Percentiles rank a stretch among this genome's conserved stretches.
Conservation (phyloP, 306 rosid species). For the Trifolium dubium region DNA sequence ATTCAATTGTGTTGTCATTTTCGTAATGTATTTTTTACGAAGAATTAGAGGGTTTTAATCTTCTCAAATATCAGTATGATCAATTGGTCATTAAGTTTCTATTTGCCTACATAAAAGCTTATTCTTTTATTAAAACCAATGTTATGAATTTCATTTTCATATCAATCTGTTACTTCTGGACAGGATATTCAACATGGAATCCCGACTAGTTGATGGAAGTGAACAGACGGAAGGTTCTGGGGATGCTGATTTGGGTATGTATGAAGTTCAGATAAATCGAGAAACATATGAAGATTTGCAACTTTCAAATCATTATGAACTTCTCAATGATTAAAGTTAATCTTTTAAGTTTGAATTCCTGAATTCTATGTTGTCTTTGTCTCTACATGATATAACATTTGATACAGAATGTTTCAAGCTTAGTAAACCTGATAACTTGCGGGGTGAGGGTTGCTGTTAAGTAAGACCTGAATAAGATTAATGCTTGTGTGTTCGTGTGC, state of each 20-base stretch:
- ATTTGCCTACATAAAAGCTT: not conserved
- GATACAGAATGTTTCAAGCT: conserved; percentile 1
- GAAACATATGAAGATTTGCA: conserved; percentile 49
- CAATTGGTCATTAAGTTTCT: conserved; percentile 1
- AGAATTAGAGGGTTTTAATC: not conserved
- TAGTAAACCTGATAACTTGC: not conserved
- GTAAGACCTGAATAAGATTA: no score
- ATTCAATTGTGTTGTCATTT: not conserved
- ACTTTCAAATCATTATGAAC: conserved; percentile 32
- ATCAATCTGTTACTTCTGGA: conserved; percentile 17
- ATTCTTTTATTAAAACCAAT: conserved; percentile 12
- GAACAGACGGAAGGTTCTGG: conserved; percentile 23
- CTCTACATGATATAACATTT: conserved; percentile 22
- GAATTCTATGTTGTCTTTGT: conserved; percentile 15
- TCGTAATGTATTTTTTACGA: not conserved
- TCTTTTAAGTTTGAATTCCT: conserved; percentile 3
- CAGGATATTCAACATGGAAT: conserved; percentile 46
- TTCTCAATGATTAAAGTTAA: conserved; percentile 22
- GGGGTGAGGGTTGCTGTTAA: no score
- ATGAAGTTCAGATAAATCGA: conserved; percentile 40
- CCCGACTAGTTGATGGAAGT: conserved; percentile 41
- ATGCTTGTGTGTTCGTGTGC: no score
- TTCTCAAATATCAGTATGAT: conserved; percentile 13
- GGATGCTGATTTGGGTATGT: conserved; percentile 38
- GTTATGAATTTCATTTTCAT: not conserved